phyloP scores from a whole-genome alignment of 2,329 filamentous ascomycete species.

The Diplodia sapinea region DNA sequence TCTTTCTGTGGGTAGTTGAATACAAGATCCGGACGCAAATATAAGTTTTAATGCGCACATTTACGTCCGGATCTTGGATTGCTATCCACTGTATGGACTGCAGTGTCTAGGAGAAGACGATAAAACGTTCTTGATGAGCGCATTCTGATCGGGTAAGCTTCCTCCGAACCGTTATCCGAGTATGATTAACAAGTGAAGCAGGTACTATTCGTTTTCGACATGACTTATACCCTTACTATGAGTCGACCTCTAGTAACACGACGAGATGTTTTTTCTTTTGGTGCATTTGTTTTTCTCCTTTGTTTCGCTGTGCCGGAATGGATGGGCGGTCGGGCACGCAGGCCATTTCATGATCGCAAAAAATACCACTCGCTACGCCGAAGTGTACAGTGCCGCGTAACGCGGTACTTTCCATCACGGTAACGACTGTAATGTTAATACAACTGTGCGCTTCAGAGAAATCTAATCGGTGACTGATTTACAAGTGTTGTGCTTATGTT shows the following conservation, averaged over 20 bases:
- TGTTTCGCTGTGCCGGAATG: neutral
- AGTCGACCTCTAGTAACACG: slow-evolving; percentile 25
- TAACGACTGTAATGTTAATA: neutral
- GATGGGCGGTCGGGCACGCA: neutral
- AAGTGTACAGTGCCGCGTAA: neutral
- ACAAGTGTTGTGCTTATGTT: neutral
- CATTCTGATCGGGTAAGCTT: neutral
- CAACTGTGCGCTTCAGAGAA: neutral
- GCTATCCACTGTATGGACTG: neutral
- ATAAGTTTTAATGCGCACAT: too few relatives aligned
- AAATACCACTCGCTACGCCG: neutral
- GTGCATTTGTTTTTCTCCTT: neutral
- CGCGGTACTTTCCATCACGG: neutral
- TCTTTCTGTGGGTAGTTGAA: too few relatives aligned
- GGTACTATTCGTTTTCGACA: neutral
- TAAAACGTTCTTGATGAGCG: neutral
- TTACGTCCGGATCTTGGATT: too few relatives aligned
- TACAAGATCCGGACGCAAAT: too few relatives aligned
- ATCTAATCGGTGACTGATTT: neutral
- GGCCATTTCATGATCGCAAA: too few relatives aligned
- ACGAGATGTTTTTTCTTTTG: neutral
- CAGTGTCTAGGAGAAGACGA: neutral
- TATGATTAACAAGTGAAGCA: neutral
- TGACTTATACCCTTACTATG: slow-evolving; percentile 26
- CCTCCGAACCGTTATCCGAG: too few relatives aligned